Conservation (phyloP, 495 filamentous ascomycete genomes). For the Monascus purpureus region DNA sequence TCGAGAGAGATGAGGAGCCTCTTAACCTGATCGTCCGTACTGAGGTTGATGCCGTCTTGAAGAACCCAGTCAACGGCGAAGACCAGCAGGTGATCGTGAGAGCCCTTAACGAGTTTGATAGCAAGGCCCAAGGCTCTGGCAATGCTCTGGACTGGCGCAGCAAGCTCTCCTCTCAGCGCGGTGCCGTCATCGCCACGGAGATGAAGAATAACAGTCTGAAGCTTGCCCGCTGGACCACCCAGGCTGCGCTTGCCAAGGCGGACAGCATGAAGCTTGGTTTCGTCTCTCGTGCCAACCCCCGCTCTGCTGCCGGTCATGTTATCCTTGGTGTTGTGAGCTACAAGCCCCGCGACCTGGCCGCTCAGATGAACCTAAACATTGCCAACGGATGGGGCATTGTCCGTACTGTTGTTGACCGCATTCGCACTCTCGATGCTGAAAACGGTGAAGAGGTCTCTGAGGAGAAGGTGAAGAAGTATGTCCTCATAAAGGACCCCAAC, state of each 20-base stretch:
- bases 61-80: conserved; percentile 76
- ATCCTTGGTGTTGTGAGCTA: conserved; percentile 91
- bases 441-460: conserved; percentile 57
- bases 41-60: conserved; percentile 90
- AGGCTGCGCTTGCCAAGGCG: conserved; percentile 87
- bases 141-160: conserved; percentile 90
- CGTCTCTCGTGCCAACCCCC: conserved; percentile 84
- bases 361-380: conserved; percentile 94
- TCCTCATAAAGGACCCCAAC: conserved; percentile 81
- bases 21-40: conserved; percentile 85
- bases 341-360: conserved; percentile 92
- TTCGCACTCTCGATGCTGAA: conserved; percentile 43
- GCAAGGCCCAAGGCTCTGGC: conserved; percentile 87
- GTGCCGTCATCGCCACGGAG: conserved; percentile 91
- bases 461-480: conserved; percentile 48
- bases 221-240: conserved; percentile 90
- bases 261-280: conserved; percentile 99
- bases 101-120: conserved; percentile 97
- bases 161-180: conserved; percentile 83
- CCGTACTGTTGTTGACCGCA: conserved; percentile 89
- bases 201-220: conserved; percentile 99
- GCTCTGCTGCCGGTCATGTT: conserved; percentile 78
- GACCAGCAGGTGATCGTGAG: conserved; percentile 86
- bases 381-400: conserved; percentile 99
- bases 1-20: conserved; percentile 82